Conservation (phyloP, 176 grass and related monocot species). For the Eleusine indica region DNA sequence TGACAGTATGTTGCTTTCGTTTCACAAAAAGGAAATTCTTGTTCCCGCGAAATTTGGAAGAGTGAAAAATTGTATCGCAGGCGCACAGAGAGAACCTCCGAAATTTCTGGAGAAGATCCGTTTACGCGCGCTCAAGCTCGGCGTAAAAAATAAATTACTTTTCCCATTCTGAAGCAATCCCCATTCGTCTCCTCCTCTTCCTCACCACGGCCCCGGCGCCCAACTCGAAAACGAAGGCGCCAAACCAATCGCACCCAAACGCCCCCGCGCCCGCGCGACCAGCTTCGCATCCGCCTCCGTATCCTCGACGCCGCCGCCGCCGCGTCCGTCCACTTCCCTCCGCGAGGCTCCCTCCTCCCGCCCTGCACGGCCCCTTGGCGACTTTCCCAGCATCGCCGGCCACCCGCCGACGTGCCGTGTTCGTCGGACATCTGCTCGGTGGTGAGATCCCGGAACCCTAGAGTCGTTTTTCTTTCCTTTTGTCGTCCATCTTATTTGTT, state of each 20-base stretch:
- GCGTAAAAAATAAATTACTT: neutral
- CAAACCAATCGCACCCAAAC: conserved; percentile 45
- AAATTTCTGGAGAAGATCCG: neutral
- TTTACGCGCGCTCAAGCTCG: neutral
- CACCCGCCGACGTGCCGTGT: neutral
- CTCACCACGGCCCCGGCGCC: neutral
- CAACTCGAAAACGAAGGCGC: conserved; percentile 54
- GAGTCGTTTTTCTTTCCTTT: neutral
- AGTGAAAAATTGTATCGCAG: neutral
- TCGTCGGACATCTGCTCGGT: neutral
- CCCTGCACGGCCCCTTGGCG: neutral
- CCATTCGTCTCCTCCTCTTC: neutral
- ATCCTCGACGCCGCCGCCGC: neutral
- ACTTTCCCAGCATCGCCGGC: neutral
- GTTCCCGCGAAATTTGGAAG: neutral
- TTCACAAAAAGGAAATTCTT: neutral
- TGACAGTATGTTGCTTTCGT: too few species aligned
- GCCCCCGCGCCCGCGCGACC: conserved; percentile 2
- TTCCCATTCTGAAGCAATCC: neutral
- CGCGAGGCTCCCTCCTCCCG: neutral
- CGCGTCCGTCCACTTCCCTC: too few species aligned
- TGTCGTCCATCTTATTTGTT: neutral
- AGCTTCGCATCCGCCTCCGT: neutral
- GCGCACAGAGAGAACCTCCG: neutral
- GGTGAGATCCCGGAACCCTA: conserved; percentile 49